phyloP scores from a whole-genome alignment of 352 stramenopile genomes.

The Pythium aristosporum region DNA sequence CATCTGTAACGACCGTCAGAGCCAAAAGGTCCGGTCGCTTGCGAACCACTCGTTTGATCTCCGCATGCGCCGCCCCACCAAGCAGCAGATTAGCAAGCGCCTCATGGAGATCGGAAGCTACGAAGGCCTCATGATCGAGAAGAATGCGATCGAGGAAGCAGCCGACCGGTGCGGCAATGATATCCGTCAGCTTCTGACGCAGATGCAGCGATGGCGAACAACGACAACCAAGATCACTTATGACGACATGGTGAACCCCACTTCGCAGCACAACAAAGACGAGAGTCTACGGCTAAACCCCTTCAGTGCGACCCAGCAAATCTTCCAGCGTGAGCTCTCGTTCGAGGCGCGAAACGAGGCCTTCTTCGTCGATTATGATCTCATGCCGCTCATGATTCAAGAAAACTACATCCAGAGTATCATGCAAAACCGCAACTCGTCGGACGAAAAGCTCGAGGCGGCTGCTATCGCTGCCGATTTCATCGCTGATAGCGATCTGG shows the following conservation, averaged over 20 bases:
- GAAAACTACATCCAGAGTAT: slow-evolving; percentile 87
- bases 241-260: slow-evolving; percentile 77
- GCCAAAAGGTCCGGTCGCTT: slow-evolving; percentile 93
- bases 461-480: slow-evolving; percentile 91
- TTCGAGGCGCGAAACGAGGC: slow-evolving; percentile 93
- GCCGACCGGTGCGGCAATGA: slow-evolving; percentile 97
- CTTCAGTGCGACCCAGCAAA: slow-evolving; percentile 94
- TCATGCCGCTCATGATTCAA: slow-evolving; percentile 97
- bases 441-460: slow-evolving; percentile 79
- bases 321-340: slow-evolving; percentile 83
- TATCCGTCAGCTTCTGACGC: slow-evolving; percentile 96
- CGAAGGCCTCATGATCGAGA: slow-evolving; percentile 93
- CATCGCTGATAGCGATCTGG: slow-evolving; percentile 84
- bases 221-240: slow-evolving; percentile 84
- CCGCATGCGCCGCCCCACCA: slow-evolving; percentile 92
- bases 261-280: slow-evolving; percentile 88
- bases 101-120: slow-evolving; percentile 89
- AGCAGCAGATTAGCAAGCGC: slow-evolving; percentile 91
- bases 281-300: slow-evolving; percentile 92
- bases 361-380: slow-evolving; percentile 99
- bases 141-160: slow-evolving; percentile 96
- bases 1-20: slow-evolving; percentile 99
- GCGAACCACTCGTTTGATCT: slow-evolving; percentile 98
- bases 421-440: slow-evolving; percentile 66
- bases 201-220: slow-evolving; percentile 96